Evolutionary conservation across 1,284 basidiomycete species (phyloP).

Genomic region (Leccinum pachyderme): DNA sequence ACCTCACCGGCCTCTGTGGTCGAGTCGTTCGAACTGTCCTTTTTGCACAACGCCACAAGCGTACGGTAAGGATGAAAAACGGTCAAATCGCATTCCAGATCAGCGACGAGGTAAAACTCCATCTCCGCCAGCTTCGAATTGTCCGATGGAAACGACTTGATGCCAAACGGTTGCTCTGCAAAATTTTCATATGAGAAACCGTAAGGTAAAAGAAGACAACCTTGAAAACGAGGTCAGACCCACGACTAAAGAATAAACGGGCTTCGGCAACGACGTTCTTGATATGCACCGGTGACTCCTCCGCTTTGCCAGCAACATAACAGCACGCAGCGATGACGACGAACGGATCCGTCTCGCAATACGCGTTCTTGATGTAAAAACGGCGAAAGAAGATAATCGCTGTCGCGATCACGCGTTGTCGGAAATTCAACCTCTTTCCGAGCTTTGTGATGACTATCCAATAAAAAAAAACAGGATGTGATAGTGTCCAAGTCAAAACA

Average conservation of each 20-base stretch:
- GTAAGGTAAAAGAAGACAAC: not conserved
- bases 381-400: slow-evolving; percentile 92
- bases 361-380: slow-evolving; percentile 93
- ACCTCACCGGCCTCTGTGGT: slow-evolving; percentile 64
- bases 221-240: slow-evolving; percentile 27
- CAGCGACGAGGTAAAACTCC: slow-evolving; percentile 98
- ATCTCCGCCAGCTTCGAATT: slow-evolving; percentile 94
- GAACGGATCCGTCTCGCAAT: slow-evolving; percentile 93
- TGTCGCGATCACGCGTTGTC: slow-evolving; percentile 90
- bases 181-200: not conserved
- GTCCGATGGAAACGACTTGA: slow-evolving; percentile 80
- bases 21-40: slow-evolving; percentile 39
- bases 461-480: not conserved
- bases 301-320: slow-evolving; percentile 95
- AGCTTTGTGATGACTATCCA: slow-evolving; percentile 78
- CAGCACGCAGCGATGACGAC: slow-evolving; percentile 91
- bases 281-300: slow-evolving; percentile 94
- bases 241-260: slow-evolving; percentile 74
- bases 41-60: slow-evolving; percentile 72
- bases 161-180: slow-evolving; percentile 60
- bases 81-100: slow-evolving; percentile 92
- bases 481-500: not conserved
- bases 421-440: slow-evolving; percentile 78
- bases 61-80: slow-evolving; percentile 95
- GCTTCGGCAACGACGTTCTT: slow-evolving; percentile 90